phyloP scores from a whole-genome alignment of 2,329 filamentous ascomycete genomes.

The Ascochyta clinopodiicola region DNA sequence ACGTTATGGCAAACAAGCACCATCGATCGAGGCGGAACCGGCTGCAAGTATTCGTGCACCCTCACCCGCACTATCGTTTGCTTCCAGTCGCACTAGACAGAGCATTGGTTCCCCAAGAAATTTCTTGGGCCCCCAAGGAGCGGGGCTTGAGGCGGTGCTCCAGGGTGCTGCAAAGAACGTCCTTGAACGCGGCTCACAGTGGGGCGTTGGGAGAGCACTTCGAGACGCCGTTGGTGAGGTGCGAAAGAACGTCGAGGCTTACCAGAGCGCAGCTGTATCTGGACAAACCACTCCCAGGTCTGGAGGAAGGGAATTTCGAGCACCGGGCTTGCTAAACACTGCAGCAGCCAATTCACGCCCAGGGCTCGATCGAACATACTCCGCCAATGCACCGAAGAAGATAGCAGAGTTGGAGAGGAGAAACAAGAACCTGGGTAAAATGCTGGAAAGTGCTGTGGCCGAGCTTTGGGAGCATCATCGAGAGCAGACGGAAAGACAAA shows the following conservation, averaged over 20 bases:
- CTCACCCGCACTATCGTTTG: constrained; percentile 34
- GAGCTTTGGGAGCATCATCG: constrained; percentile 68
- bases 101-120: constrained; percentile 37
- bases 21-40: constrained; percentile 35
- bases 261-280: constrained; percentile 55
- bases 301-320: constrained; percentile 45
- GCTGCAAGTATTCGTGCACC: constrained; percentile 37
- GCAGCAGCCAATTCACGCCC: constrained; percentile 23
- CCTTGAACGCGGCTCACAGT: constrained; percentile 73
- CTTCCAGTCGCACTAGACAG: constrained; percentile 34
- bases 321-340: constrained; percentile 36
- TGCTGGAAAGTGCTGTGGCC: constrained; percentile 71
- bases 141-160: constrained; percentile 70
- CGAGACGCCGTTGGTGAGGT: constrained; percentile 84
- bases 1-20: constrained; percentile 68
- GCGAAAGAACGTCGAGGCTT: constrained; percentile 73
- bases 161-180: constrained; percentile 79
- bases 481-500: constrained; percentile 53
- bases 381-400: constrained; percentile 35
- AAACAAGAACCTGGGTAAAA: constrained; percentile 69
- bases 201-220: constrained; percentile 80
- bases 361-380: constrained; percentile 27
- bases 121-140: constrained; percentile 39
- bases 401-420: constrained; percentile 63
- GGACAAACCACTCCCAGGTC: constrained; percentile 43